Evolutionary conservation across 108 stramenopile species (phyloP).

Genomic region (Halocafeteria seosinensis): DNA sequence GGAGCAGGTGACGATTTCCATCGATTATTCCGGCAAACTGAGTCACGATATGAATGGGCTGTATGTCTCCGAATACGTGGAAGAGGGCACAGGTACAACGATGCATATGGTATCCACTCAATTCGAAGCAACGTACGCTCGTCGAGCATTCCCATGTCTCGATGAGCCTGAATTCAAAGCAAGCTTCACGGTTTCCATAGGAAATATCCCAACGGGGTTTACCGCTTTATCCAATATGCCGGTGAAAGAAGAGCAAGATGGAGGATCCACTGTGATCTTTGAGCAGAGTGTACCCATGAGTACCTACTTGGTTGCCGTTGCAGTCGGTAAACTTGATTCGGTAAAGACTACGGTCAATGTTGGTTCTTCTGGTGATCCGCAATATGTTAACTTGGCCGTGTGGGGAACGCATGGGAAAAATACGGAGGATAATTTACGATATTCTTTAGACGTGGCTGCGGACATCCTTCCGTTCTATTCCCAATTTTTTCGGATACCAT

Average conservation of each 20-base stretch:
- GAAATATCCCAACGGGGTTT: conserved; percentile 46
- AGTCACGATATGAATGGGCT: conserved; percentile 91
- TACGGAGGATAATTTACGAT: conserved; percentile 50
- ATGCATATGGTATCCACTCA: conserved; percentile 82
- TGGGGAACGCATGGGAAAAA: conserved; percentile 84
- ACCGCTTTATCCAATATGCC: conserved; percentile 87
- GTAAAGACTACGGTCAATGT: conserved; percentile 36
- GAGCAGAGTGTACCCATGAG: conserved; percentile 69
- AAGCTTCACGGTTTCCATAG: conserved; percentile 56
- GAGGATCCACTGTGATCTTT: conserved; percentile 42
- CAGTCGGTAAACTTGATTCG: conserved; percentile 55
- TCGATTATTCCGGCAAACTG: conserved; percentile 56
- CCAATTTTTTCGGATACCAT: conserved; percentile 59
- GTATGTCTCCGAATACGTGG: conserved; percentile 66
- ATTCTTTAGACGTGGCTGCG: conserved; percentile 62
- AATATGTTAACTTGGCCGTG: conserved; percentile 66
- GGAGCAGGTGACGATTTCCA: conserved; percentile 15
- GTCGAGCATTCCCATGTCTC: conserved; percentile 67
- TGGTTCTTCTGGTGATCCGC: conserved; percentile 36
- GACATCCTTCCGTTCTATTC: conserved; percentile 64
- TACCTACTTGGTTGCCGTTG: conserved; percentile 74
- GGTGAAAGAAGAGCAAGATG: conserved; percentile 26
- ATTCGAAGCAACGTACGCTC: conserved; percentile 83
- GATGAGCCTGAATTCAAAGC: conserved; percentile 91
- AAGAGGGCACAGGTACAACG: conserved; percentile 47